These are phyloP conservation scores for Blastobotrys apis DNA, from an alignment of 1,139 yeast genomes.

Conservation along the genomic window DNA sequence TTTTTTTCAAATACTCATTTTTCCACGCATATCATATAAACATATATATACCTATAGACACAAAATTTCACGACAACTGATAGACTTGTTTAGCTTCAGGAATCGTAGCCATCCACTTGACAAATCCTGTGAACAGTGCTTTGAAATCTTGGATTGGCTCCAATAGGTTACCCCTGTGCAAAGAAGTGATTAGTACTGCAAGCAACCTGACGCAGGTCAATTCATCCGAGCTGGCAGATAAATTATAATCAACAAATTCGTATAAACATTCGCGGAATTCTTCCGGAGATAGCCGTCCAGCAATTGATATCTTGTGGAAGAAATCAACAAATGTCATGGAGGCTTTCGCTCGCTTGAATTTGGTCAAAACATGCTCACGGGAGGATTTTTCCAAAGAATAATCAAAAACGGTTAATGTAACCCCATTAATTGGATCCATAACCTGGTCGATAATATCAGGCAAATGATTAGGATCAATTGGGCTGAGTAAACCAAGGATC, in stretches of 20 bases:
- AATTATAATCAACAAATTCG: conserved; percentile 11
- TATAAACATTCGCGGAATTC: conserved; percentile 12
- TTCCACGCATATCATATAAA: no score
- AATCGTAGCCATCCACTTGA: conserved; percentile 26
- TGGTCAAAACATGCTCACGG: not conserved
- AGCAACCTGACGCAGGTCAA: conserved; percentile 19
- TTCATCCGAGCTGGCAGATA: not conserved
- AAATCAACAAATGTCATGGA: conserved; percentile 6
- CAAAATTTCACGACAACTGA: not conserved
- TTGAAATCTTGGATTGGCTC: conserved; percentile 23
- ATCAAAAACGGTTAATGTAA: not conserved
- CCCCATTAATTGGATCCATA: not conserved
- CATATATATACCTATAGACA: not conserved
- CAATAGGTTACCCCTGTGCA: conserved; percentile 19
- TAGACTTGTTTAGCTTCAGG: conserved; percentile 23
- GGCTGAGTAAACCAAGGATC: no score
- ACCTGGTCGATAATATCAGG: no score
- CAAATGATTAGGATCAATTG: no score
- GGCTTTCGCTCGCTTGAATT: conserved; percentile 7
- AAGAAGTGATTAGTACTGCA: conserved; percentile 24
- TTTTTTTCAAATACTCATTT: no score
- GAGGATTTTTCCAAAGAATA: no score
- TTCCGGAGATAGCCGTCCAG: conserved; percentile 14
- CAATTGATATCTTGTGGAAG: not conserved
- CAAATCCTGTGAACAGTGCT: conserved; percentile 26